Base-by-base conservation (phyloP, 805 yeast species). In the Kluyveromyces aestuarii region DNA sequence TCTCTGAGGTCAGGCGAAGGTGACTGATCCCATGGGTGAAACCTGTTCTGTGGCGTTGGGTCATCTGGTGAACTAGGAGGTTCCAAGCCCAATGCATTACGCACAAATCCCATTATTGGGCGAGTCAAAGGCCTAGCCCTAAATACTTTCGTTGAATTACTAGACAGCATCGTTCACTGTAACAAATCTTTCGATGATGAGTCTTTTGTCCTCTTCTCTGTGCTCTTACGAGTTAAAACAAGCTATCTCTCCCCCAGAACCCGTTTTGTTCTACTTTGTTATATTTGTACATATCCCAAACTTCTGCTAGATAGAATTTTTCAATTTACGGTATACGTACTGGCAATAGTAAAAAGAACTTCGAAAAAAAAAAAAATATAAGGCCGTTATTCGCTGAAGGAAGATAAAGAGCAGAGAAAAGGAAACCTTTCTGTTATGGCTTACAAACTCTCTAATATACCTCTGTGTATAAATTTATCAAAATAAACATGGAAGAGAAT, bases 11-110 rank as follows among this genome's bases (percentile, higher is more conserved):
- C 96, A 48, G 84, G 85, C 25, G 82, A 78, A 1, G 98, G 97
- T 1, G 96, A 87, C 51, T 84, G 82, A 61, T 91, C 97, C 97
- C 97, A 90, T 27, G 81, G 80, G 62, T 87, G 85, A 62, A 85
- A 85, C 59, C 91, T 69, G 63, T 84, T 83, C 56, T 80, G 84
- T 17, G 74, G 75, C 0, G 87, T 81, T 25, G 93, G 91, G 37
- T 75, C 80, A 55, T 80, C 79, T 36, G 79, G 80, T 0, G 82
- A 76, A 11, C 79, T 72, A 19, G 85, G 84, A 4, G 82, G 81
- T 52, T 80, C 86, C 62, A 82, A 61, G 0, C 82, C 82, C 19
- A 77, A 61, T 2, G 78, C 76, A 50, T 71, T 72, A 54, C 74
- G 66, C 17, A 71, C 66, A 53, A 73, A 64, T 6, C 70, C 68